phyloP scores from a whole-genome alignment of 768 basidiomycete species.

The Russula sp. region DNA sequence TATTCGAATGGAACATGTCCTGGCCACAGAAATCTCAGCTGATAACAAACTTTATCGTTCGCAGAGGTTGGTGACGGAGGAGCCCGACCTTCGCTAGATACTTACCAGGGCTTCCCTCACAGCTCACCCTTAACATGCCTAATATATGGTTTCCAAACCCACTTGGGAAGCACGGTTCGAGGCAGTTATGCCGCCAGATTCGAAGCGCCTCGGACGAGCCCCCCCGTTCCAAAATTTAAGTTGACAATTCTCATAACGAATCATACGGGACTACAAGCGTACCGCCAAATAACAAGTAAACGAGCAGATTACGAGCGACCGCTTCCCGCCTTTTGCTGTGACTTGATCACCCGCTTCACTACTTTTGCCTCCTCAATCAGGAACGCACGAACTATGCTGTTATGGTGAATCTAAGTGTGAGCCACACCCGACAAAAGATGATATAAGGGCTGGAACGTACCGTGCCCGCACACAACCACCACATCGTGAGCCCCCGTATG shows the following conservation, averaged over 20 bases:
- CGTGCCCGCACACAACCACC: slow-evolving; percentile 92
- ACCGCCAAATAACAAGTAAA: neutral
- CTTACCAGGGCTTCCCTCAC: no score
- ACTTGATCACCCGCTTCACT: slow-evolving; percentile 98
- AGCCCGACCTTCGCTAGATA: no score
- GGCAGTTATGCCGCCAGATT: no score
- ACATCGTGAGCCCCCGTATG: slow-evolving; percentile 97
- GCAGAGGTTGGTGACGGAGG: no score
- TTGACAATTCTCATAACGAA: neutral
- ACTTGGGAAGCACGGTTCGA: no score
- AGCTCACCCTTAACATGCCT: no score
- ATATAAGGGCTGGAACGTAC: slow-evolving; percentile 37
- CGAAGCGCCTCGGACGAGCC: no score
- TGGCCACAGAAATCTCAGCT: no score
- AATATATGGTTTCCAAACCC: no score
- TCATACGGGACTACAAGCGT: slow-evolving; percentile 1
- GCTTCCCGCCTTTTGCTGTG: slow-evolving; percentile 46
- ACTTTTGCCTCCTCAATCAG: slow-evolving; percentile 99
- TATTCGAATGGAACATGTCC: no score
- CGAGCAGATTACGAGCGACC: slow-evolving; percentile 22
- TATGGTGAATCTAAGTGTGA: neutral
- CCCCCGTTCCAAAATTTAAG: no score
- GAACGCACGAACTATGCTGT: slow-evolving; percentile 95
- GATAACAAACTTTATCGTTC: no score
- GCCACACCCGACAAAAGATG: slow-evolving; percentile 9